These are phyloP conservation scores for Agastache rugosa DNA, from an alignment of 257 asterid genomes.

Conservation along the genomic window DNA sequence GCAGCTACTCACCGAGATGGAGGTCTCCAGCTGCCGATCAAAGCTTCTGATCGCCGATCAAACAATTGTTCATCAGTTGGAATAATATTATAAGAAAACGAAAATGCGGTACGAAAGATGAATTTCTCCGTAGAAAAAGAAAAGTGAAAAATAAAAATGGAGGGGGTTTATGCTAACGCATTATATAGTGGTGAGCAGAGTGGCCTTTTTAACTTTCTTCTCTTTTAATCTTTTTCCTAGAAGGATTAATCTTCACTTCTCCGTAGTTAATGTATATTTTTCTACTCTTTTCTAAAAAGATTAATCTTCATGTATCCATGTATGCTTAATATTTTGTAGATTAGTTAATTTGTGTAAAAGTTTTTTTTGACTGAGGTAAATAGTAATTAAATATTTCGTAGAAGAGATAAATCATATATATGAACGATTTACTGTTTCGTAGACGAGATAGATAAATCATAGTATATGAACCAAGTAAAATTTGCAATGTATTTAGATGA, in stretches of 20 bases:
- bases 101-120: constrained; percentile 13
- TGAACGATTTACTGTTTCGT: no score
- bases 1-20: constrained; percentile 35
- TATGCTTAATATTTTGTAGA: background rate
- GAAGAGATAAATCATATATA: no score
- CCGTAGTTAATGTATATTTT: background rate
- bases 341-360: no score
- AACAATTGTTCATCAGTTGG: constrained; percentile 19
- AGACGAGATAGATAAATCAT: no score
- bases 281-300: background rate
- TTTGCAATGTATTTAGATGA: no score
- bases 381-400: no score
- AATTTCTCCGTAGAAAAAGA: background rate
- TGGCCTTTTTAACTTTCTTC: background rate
- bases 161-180: constrained; percentile 8
- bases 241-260: background rate
- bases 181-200: background rate
- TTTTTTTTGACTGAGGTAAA: no score
- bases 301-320: background rate
- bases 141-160: background rate
- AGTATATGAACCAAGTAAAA: no score
- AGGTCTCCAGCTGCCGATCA: constrained; percentile 35
- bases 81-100: background rate
- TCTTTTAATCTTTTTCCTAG: background rate
- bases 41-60: constrained; percentile 35